A percentile compares a stretch with the other conserved stretches of the same genome.
phyloP scores from a whole-genome alignment of 305 asterid species.

The Fraxinus angustifolia region DNA sequence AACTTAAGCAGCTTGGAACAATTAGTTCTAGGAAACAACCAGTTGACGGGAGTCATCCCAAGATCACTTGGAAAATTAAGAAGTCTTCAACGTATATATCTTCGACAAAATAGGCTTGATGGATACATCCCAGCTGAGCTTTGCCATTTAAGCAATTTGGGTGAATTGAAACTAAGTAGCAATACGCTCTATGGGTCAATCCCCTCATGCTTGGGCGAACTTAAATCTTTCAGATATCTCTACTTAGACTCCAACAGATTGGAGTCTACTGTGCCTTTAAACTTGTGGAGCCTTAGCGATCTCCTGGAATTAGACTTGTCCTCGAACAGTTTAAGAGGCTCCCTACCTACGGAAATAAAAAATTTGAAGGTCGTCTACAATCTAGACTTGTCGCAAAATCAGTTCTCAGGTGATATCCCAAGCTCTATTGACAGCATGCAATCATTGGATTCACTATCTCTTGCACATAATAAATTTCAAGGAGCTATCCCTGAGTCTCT shows the following conservation, averaged over 20 bases:
- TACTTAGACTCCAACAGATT: not conserved
- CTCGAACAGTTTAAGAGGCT: not conserved
- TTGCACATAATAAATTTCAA: not conserved
- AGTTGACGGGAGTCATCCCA: slow-evolving; percentile 21
- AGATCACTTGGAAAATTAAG: not conserved
- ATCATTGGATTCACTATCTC: not conserved
- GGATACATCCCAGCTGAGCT: slow-evolving; percentile 17
- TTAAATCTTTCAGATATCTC: not conserved
- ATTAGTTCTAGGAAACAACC: not conserved
- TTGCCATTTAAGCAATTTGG: not conserved
- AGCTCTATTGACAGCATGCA: not conserved
- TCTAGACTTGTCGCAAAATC: not conserved
- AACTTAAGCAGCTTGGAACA: slow-evolving; percentile 9
- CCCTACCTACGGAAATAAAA: not conserved
- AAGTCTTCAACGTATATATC: not conserved
- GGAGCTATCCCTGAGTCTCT: not conserved
- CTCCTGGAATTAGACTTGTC: not conserved
- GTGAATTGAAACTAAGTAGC: slow-evolving; percentile 2
- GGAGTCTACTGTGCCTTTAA: not conserved
- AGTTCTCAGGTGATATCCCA: slow-evolving; percentile 4
- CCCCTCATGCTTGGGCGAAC: not conserved
- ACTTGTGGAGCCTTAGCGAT: not conserved
- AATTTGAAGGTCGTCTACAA: not conserved
- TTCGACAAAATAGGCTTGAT: slow-evolving; percentile 1
- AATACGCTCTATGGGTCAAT: not conserved